These are phyloP conservation scores for Yamadazyma paraphyllophila DNA, from an alignment of 805 yeast genomes.

Conservation along the genomic window DNA sequence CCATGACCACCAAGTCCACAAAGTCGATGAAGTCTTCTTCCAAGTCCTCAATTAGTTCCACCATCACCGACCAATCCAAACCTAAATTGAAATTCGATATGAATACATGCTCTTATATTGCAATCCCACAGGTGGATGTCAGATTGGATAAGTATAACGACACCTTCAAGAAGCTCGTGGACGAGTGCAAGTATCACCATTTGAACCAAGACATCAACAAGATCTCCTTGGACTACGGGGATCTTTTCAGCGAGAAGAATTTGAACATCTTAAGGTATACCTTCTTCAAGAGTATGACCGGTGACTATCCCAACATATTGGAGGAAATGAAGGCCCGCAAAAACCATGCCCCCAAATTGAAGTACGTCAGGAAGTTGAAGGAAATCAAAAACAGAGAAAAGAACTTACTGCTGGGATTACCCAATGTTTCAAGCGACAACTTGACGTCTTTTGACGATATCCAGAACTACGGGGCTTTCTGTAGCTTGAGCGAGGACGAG, in stretches of 20 bases:
- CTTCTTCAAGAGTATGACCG: constrained; percentile 11
- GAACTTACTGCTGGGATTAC: constrained; percentile 8
- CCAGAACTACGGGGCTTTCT: neutral
- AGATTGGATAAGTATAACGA: constrained; percentile 7
- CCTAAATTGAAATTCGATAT: constrained; percentile 11
- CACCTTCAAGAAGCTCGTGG: constrained; percentile 3
- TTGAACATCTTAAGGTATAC: constrained; percentile 14
- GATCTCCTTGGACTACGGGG: constrained; percentile 7
- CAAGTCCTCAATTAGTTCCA: constrained; percentile 9
- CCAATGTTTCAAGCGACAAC: constrained; percentile 7
- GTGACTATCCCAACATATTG: constrained; percentile 8
- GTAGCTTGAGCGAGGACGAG: neutral
- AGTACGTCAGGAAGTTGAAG: constrained; percentile 11
- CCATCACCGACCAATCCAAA: neutral
- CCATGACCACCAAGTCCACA: constrained; percentile 10
- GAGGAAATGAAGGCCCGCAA: constrained; percentile 7
- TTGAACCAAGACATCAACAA: constrained; percentile 11
- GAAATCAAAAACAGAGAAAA: constrained; percentile 9
- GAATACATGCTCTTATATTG: constrained; percentile 8
- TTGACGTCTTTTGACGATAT: neutral
- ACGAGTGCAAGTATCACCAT: constrained; percentile 12
- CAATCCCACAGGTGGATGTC: constrained; percentile 4
- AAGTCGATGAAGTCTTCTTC: constrained; percentile 10
- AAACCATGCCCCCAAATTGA: constrained; percentile 12
- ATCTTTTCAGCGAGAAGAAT: constrained; percentile 13